These are phyloP conservation scores for Cavenderia fasciculata DNA, from an alignment of 78 protist genomes.

Conservation along the genomic window DNA sequence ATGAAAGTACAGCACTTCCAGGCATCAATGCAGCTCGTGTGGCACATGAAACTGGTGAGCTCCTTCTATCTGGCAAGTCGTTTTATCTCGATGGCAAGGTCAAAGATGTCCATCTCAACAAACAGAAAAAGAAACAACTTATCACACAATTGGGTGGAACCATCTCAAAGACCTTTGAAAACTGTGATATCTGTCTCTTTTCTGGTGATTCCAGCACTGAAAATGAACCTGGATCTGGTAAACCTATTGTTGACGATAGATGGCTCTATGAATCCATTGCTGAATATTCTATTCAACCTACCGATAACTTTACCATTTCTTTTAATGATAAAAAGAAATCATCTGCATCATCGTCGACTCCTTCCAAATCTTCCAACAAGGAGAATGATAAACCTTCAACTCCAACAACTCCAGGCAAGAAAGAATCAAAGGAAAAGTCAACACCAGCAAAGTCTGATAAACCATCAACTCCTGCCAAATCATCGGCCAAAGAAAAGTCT, in stretches of 20 bases:
- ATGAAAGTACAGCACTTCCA: not conserved
- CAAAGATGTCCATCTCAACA: not conserved
- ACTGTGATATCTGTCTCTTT: not conserved
- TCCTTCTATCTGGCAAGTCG: not conserved
- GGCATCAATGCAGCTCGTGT: not conserved
- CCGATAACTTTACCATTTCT: too few species aligned
- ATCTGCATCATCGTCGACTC: too few species aligned
- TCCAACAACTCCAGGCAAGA: too few species aligned
- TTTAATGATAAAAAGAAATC: too few species aligned
- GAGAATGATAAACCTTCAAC: too few species aligned
- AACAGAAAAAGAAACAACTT: not conserved
- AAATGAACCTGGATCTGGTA: not conserved
- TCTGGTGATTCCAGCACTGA: not conserved
- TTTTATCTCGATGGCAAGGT: not conserved
- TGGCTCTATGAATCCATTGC: constrained; percentile 19
- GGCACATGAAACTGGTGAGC: constrained; percentile 15
- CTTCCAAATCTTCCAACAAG: too few species aligned
- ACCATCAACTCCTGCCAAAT: too few species aligned
- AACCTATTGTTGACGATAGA: not conserved
- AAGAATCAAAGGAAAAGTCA: too few species aligned
- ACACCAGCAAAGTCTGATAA: too few species aligned
- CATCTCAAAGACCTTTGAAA: not conserved
- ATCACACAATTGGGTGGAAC: constrained; percentile 7
- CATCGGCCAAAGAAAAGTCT: too few species aligned
- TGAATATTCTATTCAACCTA: not conserved